Conservation (phyloP, 257 asterid genomes). For the Marsdenia floribunda region DNA sequence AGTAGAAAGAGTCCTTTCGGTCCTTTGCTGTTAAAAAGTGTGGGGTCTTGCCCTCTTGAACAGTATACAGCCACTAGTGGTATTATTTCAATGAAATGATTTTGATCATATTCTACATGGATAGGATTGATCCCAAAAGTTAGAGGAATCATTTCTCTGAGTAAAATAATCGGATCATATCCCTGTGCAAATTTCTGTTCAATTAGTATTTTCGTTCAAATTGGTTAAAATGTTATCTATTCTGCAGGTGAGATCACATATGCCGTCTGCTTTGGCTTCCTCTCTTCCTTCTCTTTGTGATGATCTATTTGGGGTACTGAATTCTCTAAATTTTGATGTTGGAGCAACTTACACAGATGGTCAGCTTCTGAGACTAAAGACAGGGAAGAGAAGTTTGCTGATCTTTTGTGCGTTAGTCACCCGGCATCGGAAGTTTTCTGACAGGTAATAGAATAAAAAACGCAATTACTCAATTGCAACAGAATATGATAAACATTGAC, state of each 20-base stretch:
- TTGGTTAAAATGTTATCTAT: not conserved
- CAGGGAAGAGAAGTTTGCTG: conserved; percentile 39
- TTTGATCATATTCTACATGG: not conserved
- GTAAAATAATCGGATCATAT: not conserved
- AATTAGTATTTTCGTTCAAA: not conserved
- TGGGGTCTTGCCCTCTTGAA: not conserved
- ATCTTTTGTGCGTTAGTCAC: conserved; percentile 37
- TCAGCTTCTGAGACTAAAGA: conserved; percentile 25
- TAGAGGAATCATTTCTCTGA: not conserved
- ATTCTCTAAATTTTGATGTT: conserved; percentile 30
- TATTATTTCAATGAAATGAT: not conserved
- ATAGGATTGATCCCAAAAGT: not conserved
- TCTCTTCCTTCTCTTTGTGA: conserved; percentile 33
- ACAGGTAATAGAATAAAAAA: conserved; percentile 26
- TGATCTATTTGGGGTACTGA: conserved; percentile 30
- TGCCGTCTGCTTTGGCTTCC: conserved; percentile 43
- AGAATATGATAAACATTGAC: not conserved
- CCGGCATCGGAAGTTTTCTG: conserved; percentile 39
- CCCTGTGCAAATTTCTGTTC: not conserved
- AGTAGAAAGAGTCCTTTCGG: not conserved
- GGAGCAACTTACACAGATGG: conserved; percentile 18
- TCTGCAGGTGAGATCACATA: conserved; percentile 40
- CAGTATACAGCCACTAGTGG: not conserved
- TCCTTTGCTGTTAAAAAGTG: not conserved
- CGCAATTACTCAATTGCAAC: conserved; percentile 5